Percentiles rank a stretch among this genome's conserved stretches.
Conservation (phyloP, 164 flowering plant genomes). For the Hamamelis virginiana region DNA sequence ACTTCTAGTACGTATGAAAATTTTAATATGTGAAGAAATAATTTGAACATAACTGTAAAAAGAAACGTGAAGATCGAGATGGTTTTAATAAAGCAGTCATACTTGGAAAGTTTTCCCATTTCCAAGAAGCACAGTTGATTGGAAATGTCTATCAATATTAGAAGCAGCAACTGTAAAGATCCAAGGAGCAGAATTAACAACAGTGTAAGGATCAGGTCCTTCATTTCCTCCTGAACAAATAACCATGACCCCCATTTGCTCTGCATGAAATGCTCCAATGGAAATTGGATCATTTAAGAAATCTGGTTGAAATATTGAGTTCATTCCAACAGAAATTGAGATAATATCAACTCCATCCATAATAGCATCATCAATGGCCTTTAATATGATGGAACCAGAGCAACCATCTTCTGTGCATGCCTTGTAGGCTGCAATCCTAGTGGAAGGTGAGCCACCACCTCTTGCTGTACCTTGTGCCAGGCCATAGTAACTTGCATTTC, state of each 20-base stretch:
- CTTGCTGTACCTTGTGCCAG: conserved; percentile 60
- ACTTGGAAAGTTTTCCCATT: conserved; percentile 49
- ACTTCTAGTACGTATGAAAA: no score
- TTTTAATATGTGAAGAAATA: no score
- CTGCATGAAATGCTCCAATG: conserved; percentile 78
- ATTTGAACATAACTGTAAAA: no score
- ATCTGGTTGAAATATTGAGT: conserved; percentile 49
- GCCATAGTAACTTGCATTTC: conserved; percentile 63
- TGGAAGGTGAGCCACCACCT: conserved; percentile 46
- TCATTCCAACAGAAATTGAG: conserved; percentile 67
- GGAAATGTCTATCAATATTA: conserved; percentile 62
- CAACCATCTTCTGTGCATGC: conserved; percentile 63
- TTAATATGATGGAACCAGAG: conserved; percentile 52
- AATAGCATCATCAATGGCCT: conserved; percentile 71
- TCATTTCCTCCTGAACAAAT: conserved; percentile 76
- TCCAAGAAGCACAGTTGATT: conserved; percentile 56
- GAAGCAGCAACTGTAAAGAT: conserved; percentile 74
- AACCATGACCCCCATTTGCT: conserved; percentile 63
- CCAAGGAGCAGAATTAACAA: conserved; percentile 81
- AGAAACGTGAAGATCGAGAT: no score
- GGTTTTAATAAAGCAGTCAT: no score
- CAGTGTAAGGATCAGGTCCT: conserved; percentile 64
- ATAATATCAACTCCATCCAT: conserved; percentile 78
- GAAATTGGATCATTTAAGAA: conserved; percentile 64
- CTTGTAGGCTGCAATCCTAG: conserved; percentile 64